These are phyloP conservation scores for Sclerotinia glacialis DNA, from an alignment of 2,329 filamentous ascomycete genomes.

Conservation along the genomic window DNA sequence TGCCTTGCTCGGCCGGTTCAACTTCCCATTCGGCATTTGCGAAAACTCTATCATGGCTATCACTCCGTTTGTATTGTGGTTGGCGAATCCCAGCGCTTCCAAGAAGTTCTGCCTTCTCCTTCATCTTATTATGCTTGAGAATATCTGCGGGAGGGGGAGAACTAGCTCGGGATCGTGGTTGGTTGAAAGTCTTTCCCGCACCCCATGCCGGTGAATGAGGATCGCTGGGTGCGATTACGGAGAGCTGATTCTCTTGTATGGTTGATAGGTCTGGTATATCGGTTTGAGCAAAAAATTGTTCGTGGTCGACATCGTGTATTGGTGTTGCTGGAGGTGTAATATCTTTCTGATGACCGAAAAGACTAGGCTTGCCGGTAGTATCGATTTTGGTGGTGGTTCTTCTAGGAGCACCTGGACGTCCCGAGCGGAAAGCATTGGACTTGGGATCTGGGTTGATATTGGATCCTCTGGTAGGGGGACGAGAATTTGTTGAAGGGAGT, in stretches of 20 bases:
- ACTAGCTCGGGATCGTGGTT: slow-evolving; percentile 72
- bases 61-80: slow-evolving; percentile 54
- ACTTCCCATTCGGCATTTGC: slow-evolving; percentile 79
- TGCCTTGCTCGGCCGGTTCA: slow-evolving; percentile 83
- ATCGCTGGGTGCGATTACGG: slow-evolving; percentile 65
- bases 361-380: slow-evolving; percentile 50
- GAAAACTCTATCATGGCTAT: slow-evolving; percentile 67
- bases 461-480: slow-evolving; percentile 28
- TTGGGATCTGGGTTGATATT: slow-evolving; percentile 7
- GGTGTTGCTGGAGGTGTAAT: slow-evolving; percentile 40
- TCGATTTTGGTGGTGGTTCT: slow-evolving; percentile 52
- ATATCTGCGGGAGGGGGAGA: slow-evolving; percentile 74
- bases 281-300: slow-evolving; percentile 56
- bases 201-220: slow-evolving; percentile 77
- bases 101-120: slow-evolving; percentile 57
- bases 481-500: slow-evolving; percentile 52
- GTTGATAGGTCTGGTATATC: slow-evolving; percentile 51
- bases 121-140: slow-evolving; percentile 60
- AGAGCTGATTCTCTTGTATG: slow-evolving; percentile 47
- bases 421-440: slow-evolving; percentile 16
- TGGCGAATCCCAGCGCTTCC: slow-evolving; percentile 58
- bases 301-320: slow-evolving; percentile 41
- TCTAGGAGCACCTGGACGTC: slow-evolving; percentile 29
- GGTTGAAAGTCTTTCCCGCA: slow-evolving; percentile 42
- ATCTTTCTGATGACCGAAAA: slow-evolving; percentile 36